A percentile compares a stretch with the other conserved stretches of the same genome.
These are phyloP conservation scores for Yamadazyma friedrichii DNA, from an alignment of 1,139 yeast species.

Conservation along the genomic window DNA sequence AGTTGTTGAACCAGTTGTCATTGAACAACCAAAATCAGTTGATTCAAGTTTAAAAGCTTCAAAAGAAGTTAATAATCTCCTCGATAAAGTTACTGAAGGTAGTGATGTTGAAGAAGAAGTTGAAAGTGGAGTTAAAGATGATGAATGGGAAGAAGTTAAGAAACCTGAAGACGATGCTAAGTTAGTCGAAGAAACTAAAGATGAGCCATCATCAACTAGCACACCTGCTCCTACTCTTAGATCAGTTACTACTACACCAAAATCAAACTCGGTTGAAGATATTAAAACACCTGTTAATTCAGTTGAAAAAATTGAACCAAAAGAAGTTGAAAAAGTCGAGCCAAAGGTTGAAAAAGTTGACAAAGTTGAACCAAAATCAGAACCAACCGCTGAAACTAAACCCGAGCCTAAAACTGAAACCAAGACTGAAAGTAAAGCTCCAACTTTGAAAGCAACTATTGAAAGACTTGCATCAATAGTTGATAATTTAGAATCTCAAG, in stretches of 20 bases:
- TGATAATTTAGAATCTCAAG: slow-evolving; percentile 52
- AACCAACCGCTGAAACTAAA: slow-evolving; percentile 13
- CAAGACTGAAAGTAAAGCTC: slow-evolving; percentile 30
- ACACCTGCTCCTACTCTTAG: slow-evolving; percentile 15
- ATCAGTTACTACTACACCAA: slow-evolving; percentile 6
- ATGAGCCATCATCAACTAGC: slow-evolving; percentile 11
- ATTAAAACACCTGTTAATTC: slow-evolving; percentile 1
- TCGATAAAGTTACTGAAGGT: slow-evolving; percentile 38
- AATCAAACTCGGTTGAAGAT: slow-evolving; percentile 4
- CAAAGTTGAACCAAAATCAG: slow-evolving; percentile 11
- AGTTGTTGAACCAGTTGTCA: slow-evolving; percentile 13
- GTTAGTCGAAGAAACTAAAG: slow-evolving; percentile 13
- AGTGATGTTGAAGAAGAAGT: slow-evolving; percentile 42
- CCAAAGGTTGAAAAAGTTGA: slow-evolving; percentile 2
- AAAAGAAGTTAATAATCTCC: slow-evolving; percentile 34
- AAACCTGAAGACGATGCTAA: slow-evolving; percentile 24
- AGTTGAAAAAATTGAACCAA: slow-evolving; percentile 10
- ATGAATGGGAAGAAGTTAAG: slow-evolving; percentile 44
- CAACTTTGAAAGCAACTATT: slow-evolving; percentile 67
- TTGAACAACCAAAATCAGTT: slow-evolving; percentile 20
- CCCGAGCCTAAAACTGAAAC: slow-evolving; percentile 9
- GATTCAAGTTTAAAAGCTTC: slow-evolving; percentile 44
- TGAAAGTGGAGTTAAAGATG: slow-evolving; percentile 28
- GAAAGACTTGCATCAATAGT: slow-evolving; percentile 63
- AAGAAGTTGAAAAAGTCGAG: slow-evolving; percentile 4